Evolutionary conservation across 305 asterid species (phyloP), one percentile per base, ranked within the genome.

Genomic region (Lippia alba): DNA sequence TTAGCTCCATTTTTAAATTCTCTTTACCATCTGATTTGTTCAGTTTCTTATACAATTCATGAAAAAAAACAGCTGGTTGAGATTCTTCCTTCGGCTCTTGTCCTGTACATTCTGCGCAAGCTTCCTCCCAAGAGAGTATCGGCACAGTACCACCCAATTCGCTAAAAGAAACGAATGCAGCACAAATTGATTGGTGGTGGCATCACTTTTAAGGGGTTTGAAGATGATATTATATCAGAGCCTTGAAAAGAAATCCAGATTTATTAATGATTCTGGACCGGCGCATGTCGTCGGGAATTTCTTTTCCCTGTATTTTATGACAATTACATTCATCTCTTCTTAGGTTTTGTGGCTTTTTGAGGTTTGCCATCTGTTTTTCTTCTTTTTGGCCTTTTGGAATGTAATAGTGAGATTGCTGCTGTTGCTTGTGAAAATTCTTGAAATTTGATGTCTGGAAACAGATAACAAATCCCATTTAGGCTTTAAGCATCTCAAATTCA

Each of bases 11-110:
- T n/a, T 14, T 33, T 17, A 3, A 53, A 20, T 50, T 44, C 19
- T 15, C 17, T 18, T 12, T 46, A 10, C 39, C 16, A 57, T 59
- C 61, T 18, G 53, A 50, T 3, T 9, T 3, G 0, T 40, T 40
- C n/a, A 8, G 55, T 12, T 44, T 56, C 67, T 74, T 50, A 77
- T 59, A 8, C 33, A 17, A 18, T 71, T 56, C 50, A 58, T 72
- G 53, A 20, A 71, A 65, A 64, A 75, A 65, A 64, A 75, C 90
- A 92, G 97, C 82, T 92, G 74, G 97, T 87, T 6, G 98, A 92
- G 87, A 90, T 92, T 69, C 92, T 92, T 68, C 98, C 98, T 53
- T 90, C 98, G 8, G 96, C 93, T 55, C 96, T 92, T 5, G 98
- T 92, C 58, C 76, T 92, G 77, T 92, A 70, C 85, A 92, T 92